Base-by-base conservation (phyloP, 805 yeast genomes). In the Candida sphagnicola region DNA sequence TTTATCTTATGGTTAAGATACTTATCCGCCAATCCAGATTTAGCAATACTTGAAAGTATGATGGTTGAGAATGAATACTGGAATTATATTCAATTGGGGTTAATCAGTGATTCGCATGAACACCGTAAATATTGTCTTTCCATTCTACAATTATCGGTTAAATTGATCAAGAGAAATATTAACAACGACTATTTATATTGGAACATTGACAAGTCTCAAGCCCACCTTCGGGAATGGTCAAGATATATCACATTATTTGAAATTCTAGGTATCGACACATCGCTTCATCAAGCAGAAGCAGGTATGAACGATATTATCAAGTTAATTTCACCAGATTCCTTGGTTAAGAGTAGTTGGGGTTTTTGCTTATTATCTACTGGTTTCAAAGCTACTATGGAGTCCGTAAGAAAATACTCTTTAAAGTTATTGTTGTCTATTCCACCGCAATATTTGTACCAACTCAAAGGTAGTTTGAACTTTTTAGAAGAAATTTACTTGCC, bases 231-330 rank as follows among this genome's bases (percentile, higher is more conserved):
- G 4, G 73, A 78, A 16, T 89, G 96, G 96, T 70, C 76, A 31
- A 72, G 85, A 42, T 89, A 70, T 50, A 68, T 78, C 18, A 85
- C 95, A 0, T 60, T 89, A 11, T 83, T 77, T 50, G 96, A 89
- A 52, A 84, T 89, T 34, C 62, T 86, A 18, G 93, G 88, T 1
- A 72, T 89, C 28, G 96, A 89, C 55, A 79, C 96, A 0, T 85
- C 96, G 0, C 61, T 86, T 49, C 89, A 90, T 49, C 96, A 90
- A 58, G 79, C 90, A 0, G 80, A 81, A 48, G 95, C 87, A 10
- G 91, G 93, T 0, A 59, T 74, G 1, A 61, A 62, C 5, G 95
- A 86, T 49, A 75, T 89, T 31, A 54, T 77, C 1, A 62, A 61
- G 1, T 56, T 85, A 11, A 66, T 86, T 17, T 60, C 70, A 0